Conservation (phyloP, 2,329 filamentous ascomycete genomes). For the Nemania sp. region DNA sequence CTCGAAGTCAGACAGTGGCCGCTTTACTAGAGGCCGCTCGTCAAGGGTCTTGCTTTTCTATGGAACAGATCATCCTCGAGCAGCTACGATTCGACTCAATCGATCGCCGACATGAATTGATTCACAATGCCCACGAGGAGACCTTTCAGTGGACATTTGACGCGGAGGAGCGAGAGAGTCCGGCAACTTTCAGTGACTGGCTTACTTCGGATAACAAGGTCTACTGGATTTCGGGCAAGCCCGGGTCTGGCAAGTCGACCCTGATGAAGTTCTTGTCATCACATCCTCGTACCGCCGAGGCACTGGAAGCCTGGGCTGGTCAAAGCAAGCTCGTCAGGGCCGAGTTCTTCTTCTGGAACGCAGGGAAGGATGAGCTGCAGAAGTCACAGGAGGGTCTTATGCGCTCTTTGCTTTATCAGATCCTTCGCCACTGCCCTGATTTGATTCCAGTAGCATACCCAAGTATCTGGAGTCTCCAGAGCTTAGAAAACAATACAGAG, state of each 20-base stretch:
- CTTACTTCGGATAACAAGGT: neutral
- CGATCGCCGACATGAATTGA: neutral
- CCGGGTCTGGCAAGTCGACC: constrained; percentile 29
- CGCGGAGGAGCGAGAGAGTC: neutral
- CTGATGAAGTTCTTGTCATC: constrained; percentile 24
- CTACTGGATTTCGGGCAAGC: constrained; percentile 29
- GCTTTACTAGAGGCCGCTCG: neutral
- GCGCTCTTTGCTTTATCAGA: neutral
- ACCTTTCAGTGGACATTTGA: neutral
- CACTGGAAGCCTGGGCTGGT: constrained; percentile 38
- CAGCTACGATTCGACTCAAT: neutral
- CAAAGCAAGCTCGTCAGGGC: constrained; percentile 30
- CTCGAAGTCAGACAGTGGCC: neutral
- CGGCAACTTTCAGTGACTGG: neutral
- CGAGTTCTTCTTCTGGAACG: constrained; percentile 43
- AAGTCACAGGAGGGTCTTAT: constrained; percentile 2
- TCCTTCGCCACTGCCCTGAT: neutral
- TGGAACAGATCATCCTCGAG: neutral
- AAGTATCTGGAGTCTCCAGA: neutral
- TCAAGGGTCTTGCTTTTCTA: neutral
- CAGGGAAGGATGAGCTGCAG: constrained; percentile 24
- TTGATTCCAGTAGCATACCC: neutral
- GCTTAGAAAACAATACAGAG: neutral
- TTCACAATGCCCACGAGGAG: neutral
- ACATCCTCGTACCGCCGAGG: constrained; percentile 20